These are phyloP conservation scores for Hygrophorus pudorinus DNA, from an alignment of 768 basidiomycete species.

Conservation along the genomic window DNA sequence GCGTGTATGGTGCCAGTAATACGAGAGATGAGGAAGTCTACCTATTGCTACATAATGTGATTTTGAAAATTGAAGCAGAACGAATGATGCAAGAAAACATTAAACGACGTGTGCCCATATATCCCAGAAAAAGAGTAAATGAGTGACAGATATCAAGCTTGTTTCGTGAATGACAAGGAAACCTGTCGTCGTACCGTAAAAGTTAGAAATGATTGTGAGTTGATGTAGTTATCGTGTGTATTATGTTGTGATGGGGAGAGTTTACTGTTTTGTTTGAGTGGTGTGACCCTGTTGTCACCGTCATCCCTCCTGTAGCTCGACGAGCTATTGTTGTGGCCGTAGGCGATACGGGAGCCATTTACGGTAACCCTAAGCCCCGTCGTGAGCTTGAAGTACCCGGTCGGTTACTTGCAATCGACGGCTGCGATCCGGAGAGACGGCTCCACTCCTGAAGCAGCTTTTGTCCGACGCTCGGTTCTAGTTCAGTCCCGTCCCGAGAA, in stretches of 20 bases:
- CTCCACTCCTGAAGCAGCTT: constrained; percentile 64
- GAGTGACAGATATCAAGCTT: constrained; percentile 33
- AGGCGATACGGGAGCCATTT: no score
- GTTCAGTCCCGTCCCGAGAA: constrained; percentile 84
- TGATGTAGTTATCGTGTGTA: constrained; percentile 11
- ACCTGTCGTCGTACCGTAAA: constrained; percentile 25
- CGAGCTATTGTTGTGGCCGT: no score
- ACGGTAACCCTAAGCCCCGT: no score
- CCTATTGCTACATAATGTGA: no score
- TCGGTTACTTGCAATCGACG: constrained; percentile 1
- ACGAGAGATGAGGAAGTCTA: no score
- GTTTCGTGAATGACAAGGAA: constrained; percentile 48
- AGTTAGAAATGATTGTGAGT: constrained; percentile 11
- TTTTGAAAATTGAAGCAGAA: no score
- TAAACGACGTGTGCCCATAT: no score
- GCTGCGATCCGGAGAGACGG: constrained; percentile 17
- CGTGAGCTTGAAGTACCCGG: constrained; percentile 8
- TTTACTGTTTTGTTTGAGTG: constrained; percentile 17
- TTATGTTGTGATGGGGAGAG: constrained; percentile 10
- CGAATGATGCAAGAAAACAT: no score
- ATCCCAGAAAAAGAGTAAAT: constrained; percentile 12
- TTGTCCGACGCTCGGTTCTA: constrained; percentile 72
- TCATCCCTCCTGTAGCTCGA: no score
- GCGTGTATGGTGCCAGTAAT: no score
- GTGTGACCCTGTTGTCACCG: no score